Conservation (phyloP, 129 eudicot genomes). For the Escallonia rubra region DNA sequence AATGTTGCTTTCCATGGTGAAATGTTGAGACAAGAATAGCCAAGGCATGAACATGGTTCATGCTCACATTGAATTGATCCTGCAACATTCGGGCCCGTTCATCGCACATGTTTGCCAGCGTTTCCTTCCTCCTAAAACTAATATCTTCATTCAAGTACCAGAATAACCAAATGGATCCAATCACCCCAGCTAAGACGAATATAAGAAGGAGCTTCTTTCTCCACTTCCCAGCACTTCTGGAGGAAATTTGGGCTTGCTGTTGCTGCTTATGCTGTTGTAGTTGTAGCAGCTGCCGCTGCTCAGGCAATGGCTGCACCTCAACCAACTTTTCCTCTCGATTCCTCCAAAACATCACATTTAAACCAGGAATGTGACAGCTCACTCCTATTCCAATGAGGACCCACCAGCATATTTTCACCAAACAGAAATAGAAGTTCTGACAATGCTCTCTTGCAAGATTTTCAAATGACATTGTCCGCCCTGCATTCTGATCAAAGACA, state of each 20-base stretch:
- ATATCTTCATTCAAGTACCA: slow-evolving; percentile 43
- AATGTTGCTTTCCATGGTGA: slow-evolving; percentile 80
- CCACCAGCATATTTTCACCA: slow-evolving; percentile 36
- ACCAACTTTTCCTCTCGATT: slow-evolving; percentile 14
- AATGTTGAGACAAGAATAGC: slow-evolving; percentile 85
- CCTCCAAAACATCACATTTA: slow-evolving; percentile 31
- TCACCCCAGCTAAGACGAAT: slow-evolving; percentile 41
- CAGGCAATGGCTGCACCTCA: slow-evolving; percentile 16
- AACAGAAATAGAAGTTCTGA: slow-evolving; percentile 16
- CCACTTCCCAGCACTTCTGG: slow-evolving; percentile 59
- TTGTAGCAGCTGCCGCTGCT: slow-evolving; percentile 21
- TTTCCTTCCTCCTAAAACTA: slow-evolving; percentile 55
- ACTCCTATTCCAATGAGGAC: slow-evolving; percentile 39
- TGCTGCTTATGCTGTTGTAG: slow-evolving; percentile 32
- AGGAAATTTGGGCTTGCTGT: slow-evolving; percentile 38
- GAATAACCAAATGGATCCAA: slow-evolving; percentile 40
- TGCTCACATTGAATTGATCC: slow-evolving; percentile 94
- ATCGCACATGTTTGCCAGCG: slow-evolving; percentile 82
- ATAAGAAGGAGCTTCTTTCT: slow-evolving; percentile 46
- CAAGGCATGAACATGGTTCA: slow-evolving; percentile 91
- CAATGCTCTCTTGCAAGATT: slow-evolving; percentile 26
- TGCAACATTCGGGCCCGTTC: slow-evolving; percentile 95
- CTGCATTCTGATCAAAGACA: slow-evolving; percentile 17
- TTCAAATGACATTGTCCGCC: slow-evolving; percentile 11
- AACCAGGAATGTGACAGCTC: slow-evolving; percentile 29